phyloP scores from a whole-genome alignment of 208 protist genomes.

The Vickermania spadyakhi region DNA sequence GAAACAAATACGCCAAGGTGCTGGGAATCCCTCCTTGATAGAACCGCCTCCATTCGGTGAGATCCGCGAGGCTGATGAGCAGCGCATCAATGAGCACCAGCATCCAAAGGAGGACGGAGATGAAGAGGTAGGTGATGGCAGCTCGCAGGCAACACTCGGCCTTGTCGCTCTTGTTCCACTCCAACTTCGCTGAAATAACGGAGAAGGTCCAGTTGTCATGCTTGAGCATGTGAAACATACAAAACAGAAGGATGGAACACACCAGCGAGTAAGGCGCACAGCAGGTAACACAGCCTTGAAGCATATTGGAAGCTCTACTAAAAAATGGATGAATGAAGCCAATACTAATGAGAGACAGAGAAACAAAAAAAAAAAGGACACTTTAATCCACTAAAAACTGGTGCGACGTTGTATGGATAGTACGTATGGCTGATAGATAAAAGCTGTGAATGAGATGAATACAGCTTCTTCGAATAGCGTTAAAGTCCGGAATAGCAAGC shows the following conservation, averaged over 20 bases:
- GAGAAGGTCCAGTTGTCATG: slow-evolving; percentile 56
- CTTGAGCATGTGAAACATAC: slow-evolving; percentile 12
- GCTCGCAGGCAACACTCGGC: slow-evolving; percentile 31
- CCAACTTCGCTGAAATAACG: slow-evolving; percentile 40
- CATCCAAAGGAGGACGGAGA: slow-evolving; percentile 21
- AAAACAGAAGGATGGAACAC: slow-evolving; percentile 11
- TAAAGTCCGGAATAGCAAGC: too few species aligned
- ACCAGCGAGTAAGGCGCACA: slow-evolving; percentile 9
- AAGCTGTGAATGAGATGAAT: too few species aligned
- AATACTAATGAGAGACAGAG: too few species aligned
- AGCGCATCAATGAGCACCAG: slow-evolving; percentile 4
- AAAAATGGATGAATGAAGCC: neutral
- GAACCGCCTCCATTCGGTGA: neutral
- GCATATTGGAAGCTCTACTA: neutral
- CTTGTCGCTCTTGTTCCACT: slow-evolving; percentile 49
- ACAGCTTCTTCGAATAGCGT: too few species aligned
- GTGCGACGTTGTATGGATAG: too few species aligned
- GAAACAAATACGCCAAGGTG: neutral
- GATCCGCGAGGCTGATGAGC: neutral
- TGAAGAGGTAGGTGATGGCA: slow-evolving; percentile 36
- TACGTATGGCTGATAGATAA: too few species aligned
- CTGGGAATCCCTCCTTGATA: neutral
- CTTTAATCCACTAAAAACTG: too few species aligned
- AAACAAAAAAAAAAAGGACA: too few species aligned
- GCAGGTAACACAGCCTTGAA: neutral